phyloP scores from a whole-genome alignment of 495 filamentous ascomycete genomes.

The Daldinia decipiens region DNA sequence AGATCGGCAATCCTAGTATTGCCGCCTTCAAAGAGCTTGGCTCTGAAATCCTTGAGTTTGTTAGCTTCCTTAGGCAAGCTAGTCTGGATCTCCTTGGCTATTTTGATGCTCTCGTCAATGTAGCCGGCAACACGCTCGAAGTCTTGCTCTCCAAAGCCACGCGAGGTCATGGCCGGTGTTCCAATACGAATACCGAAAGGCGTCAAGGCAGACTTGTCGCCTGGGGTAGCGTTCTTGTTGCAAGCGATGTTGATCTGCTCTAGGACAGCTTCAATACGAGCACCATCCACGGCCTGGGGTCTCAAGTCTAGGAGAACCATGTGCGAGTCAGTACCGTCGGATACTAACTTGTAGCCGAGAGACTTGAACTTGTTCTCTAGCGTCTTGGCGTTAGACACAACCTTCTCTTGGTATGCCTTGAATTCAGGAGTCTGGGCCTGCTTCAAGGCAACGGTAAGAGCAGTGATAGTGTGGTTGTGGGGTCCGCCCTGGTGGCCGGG shows the following conservation, averaged over 20 bases:
- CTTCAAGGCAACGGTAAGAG: constrained; percentile 94
- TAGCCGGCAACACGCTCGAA: constrained; percentile 91
- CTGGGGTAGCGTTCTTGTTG: constrained; percentile 99
- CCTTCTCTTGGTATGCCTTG: constrained; percentile 94
- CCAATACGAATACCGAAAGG: constrained; percentile 95
- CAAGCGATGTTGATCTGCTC: constrained; percentile 98
- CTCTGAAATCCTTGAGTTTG: constrained; percentile 99
- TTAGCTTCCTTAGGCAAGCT: constrained; percentile 94
- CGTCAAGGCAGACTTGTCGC: constrained; percentile 96
- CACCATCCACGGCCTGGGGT: constrained; percentile 82
- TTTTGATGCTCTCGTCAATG: constrained; percentile 83
- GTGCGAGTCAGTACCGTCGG: constrained; percentile 96
- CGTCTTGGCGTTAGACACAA: constrained; percentile 91
- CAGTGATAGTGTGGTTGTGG: constrained; percentile 99
- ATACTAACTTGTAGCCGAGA: constrained; percentile 90
- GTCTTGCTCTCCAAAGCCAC: constrained; percentile 92
- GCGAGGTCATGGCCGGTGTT: constrained; percentile 94
- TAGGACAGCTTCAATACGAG: constrained; percentile 94
- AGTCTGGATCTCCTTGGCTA: constrained; percentile 85
- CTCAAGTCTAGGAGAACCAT: constrained; percentile 96
- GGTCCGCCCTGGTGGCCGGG: constrained; percentile 99
- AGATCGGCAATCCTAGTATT: constrained; percentile 81
- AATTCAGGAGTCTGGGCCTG: constrained; percentile 94
- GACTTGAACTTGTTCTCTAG: constrained; percentile 82
- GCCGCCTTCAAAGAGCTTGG: constrained; percentile 81